Conservation (phyloP, 1,139 yeast species). For the Debaryomyces fabryi region DNA sequence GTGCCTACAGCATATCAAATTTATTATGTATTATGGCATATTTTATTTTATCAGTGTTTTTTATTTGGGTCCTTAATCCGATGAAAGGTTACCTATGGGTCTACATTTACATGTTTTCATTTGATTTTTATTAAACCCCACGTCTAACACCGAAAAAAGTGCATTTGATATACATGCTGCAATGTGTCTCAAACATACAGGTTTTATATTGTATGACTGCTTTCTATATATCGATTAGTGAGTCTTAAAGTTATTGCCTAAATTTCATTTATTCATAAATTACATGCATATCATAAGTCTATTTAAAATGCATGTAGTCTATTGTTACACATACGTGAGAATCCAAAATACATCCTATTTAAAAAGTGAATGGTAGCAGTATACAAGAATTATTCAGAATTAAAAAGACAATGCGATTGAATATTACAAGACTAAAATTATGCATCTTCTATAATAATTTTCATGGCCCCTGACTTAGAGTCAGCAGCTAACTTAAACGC, state of each 20-base stretch:
- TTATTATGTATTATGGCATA: not conserved
- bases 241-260: not conserved
- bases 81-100: not conserved
- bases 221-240: not conserved
- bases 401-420: no score
- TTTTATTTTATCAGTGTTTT: not conserved
- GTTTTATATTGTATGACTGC: not conserved
- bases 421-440: no score
- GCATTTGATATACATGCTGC: not conserved
- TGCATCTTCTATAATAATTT: constrained; percentile 13
- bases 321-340: not conserved
- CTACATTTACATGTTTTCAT: not conserved
- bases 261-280: not conserved
- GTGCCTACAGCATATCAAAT: not conserved
- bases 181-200: not conserved
- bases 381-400: not conserved
- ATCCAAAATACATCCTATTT: not conserved
- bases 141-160: not conserved
- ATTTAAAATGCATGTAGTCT: not conserved
- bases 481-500: constrained; percentile 13
- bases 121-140: not conserved
- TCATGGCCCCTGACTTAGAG: constrained; percentile 14
- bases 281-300: not conserved
- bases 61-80: not conserved
- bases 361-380: not conserved